These are phyloP conservation scores for Beauveria rudraprayagi DNA, from an alignment of 2,329 filamentous ascomycete genomes.

Conservation along the genomic window DNA sequence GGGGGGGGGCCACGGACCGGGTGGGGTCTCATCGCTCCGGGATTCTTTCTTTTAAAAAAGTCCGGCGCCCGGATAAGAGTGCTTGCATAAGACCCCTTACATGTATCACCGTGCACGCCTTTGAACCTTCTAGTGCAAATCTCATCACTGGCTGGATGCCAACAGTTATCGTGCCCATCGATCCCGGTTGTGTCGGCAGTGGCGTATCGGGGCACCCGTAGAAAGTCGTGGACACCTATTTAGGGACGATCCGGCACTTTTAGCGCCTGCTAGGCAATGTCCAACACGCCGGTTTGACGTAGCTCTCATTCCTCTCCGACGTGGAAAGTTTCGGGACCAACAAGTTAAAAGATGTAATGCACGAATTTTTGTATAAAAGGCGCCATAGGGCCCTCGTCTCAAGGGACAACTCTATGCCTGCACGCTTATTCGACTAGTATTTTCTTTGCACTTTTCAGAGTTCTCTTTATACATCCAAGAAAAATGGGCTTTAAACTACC, in stretches of 20 bases:
- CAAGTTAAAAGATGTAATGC: background rate
- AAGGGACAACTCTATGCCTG: background rate
- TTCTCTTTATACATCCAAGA: background rate
- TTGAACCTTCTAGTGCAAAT: background rate
- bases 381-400: background rate
- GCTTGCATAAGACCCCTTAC: too few species aligned
- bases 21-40: too few species aligned
- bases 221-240: background rate
- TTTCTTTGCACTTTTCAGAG: background rate
- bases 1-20: too few species aligned
- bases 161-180: background rate
- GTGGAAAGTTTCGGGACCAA: background rate
- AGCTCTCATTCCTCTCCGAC: background rate
- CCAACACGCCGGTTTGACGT: background rate
- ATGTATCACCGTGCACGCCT: too few species aligned
- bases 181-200: background rate
- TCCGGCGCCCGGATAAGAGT: too few species aligned
- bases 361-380: background rate
- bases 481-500: conserved; percentile 17
- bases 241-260: background rate
- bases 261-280: background rate
- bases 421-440: background rate
- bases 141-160: background rate
- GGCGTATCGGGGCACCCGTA: background rate
- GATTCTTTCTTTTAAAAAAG: too few species aligned